These are phyloP conservation scores for Eucalyptus pumila DNA, from an alignment of 345 rosid species.

Conservation along the genomic window DNA sequence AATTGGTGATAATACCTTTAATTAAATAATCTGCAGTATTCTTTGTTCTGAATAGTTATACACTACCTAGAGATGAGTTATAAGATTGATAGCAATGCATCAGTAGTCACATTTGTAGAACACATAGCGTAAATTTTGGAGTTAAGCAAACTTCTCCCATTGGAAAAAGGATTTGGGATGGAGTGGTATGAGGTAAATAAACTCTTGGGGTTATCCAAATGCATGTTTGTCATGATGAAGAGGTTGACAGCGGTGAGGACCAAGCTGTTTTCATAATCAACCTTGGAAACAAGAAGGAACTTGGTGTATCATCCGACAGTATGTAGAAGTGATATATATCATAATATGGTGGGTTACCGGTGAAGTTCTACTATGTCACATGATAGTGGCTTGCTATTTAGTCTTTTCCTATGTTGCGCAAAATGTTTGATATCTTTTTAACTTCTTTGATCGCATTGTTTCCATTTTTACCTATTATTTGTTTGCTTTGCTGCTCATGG, in stretches of 20 bases:
- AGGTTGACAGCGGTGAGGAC: slow-evolving; percentile 34
- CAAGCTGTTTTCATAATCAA: slow-evolving; percentile 14
- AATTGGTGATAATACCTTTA: background rate
- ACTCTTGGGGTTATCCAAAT: slow-evolving; percentile 10
- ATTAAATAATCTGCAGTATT: background rate
- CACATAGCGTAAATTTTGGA: background rate
- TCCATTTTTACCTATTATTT: background rate
- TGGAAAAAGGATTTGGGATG: background rate
- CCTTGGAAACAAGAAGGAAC: slow-evolving; percentile 32
- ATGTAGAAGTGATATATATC: background rate
- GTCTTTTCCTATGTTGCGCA: background rate
- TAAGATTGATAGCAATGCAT: background rate
- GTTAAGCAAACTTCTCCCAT: background rate
- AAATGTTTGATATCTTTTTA: background rate
- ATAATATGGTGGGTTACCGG: background rate
- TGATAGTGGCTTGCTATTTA: background rate
- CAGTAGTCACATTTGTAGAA: background rate
- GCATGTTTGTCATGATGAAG: slow-evolving; percentile 41
- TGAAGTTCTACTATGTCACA: background rate
- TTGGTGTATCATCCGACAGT: slow-evolving; percentile 49
- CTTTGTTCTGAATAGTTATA: background rate
- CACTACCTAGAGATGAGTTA: background rate
- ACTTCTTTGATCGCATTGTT: background rate
- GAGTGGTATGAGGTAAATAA: background rate
- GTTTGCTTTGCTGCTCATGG: background rate